Base-by-base conservation (phyloP, 345 rosid genomes). In the Ailanthus altissimus region DNA sequence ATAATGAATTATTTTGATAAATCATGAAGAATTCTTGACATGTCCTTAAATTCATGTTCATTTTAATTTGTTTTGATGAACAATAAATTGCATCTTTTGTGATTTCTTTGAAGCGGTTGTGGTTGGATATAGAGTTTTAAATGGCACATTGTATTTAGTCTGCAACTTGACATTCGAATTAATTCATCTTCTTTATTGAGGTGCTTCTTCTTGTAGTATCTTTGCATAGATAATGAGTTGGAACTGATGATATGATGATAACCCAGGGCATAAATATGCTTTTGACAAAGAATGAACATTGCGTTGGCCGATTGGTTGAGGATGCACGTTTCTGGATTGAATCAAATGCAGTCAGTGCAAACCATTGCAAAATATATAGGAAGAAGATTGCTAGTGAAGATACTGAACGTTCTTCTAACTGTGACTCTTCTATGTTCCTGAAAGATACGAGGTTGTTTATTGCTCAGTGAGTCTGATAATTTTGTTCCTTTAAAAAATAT, bases 331-430 rank as follows among this genome's bases (percentile, higher is more conserved):
- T 87, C 79, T 97, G 80, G 81, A 85, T 96, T 50, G 97, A 92
- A 21, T 88, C 97, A 12, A 69, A 16, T 81, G 85, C 94, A 14
- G 86, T 96, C 26, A 93, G 99, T 71, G 97, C 88, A 47, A 87
- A 84, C 28, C 99, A 96, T 75, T 96, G 98, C 86, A 96, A 81
- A 77, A 85, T 96, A 42, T 87, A 77, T 77, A 90, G 91, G 79
- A 87, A 86, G 83, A 79, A 50, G 59, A 32, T 81, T 5, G 26
- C 78, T 36, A 46, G 65, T 11, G 87, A 80, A 61, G 86, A 81
- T 79, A 68, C 28, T 49, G 81, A 70, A 50, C 77, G 67, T 75
- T n/a, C 83, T 12, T 65, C 81, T 4, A 80, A 78, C 56, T 56
- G 75, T 81, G 68, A 36, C 56, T 57, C 62, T 5, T 78, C 92